Evolutionary conservation across 495 filamentous ascomycete species (phyloP).

Genomic region (Penicillium pancosmium): DNA sequence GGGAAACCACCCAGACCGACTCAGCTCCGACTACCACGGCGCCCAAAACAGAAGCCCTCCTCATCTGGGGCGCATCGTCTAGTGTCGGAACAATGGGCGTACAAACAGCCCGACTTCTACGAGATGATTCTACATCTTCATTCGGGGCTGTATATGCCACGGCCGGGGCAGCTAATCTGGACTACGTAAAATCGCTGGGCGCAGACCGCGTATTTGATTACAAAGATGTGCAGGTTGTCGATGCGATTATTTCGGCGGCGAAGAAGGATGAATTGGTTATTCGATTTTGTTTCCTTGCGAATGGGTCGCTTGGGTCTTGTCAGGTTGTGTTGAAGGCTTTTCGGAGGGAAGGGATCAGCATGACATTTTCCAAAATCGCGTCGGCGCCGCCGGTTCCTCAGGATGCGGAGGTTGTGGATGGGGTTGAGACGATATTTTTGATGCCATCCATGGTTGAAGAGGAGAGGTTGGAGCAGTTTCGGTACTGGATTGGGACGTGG

Average conservation of each 20-base stretch:
- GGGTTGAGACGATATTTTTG: constrained; percentile 46
- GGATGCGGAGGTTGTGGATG: constrained; percentile 33
- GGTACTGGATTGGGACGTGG: constrained; percentile 46
- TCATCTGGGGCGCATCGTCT: constrained; percentile 53
- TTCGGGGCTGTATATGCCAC: constrained; percentile 48
- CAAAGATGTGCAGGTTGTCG: constrained; percentile 44
- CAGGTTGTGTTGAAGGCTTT: constrained; percentile 44
- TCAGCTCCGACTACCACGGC: not conserved
- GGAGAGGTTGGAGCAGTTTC: constrained; percentile 40
- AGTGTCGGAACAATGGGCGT: constrained; percentile 49
- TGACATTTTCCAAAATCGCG: constrained; percentile 38
- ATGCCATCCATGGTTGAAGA: constrained; percentile 34
- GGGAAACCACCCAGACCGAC: too few relatives aligned
- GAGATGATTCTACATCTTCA: constrained; percentile 32
- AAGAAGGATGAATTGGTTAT: constrained; percentile 43
- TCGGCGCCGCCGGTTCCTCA: constrained; percentile 37
- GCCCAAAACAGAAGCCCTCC: constrained; percentile 35
- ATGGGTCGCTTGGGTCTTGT: constrained; percentile 33
- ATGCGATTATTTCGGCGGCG: constrained; percentile 44
- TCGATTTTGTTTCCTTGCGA: constrained; percentile 45
- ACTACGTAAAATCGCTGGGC: constrained; percentile 48
- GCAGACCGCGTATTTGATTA: constrained; percentile 56
- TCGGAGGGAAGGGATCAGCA: constrained; percentile 15
- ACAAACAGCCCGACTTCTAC: constrained; percentile 42
- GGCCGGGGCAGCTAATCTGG: constrained; percentile 47